These are phyloP conservation scores for Sphagnum magellanicum DNA, from an alignment of 228 moss, liverwort and hornwort species.

Conservation along the genomic window DNA sequence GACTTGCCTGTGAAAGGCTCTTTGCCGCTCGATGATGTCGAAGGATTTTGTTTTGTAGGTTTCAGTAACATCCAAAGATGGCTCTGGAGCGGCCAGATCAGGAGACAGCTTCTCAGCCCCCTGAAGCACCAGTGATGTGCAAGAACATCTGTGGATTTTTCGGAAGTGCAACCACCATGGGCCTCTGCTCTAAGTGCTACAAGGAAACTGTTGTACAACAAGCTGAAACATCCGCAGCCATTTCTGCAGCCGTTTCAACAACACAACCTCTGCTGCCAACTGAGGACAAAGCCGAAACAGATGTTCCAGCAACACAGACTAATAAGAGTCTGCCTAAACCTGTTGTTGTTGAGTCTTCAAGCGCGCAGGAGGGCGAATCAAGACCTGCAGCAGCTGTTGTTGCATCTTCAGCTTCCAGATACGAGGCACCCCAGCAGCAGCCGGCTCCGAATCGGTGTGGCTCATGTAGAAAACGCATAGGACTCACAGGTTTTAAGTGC, in stretches of 20 bases:
- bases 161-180: slow-evolving; percentile 59
- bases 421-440: slow-evolving; percentile 1
- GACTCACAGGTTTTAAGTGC: slow-evolving; percentile 67
- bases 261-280: no score
- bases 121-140: slow-evolving; percentile 66
- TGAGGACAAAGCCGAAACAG: no score
- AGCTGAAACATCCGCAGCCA: slow-evolving; percentile 37
- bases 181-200: slow-evolving; percentile 67
- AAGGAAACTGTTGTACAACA: slow-evolving; percentile 53
- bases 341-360: no score
- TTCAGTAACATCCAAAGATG: slow-evolving; percentile 11
- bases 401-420: no score
- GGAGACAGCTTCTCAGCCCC: slow-evolving; percentile 56
- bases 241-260: slow-evolving; percentile 7
- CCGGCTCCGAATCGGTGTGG: slow-evolving; percentile 53
- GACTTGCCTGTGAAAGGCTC: no score
- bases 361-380: no score
- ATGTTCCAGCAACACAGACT: no score
- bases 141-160: slow-evolving; percentile 69
- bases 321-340: no score
- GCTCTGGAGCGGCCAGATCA: slow-evolving; percentile 45
- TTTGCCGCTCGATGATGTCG: no score
- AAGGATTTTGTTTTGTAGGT: neutral
- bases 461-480: slow-evolving; percentile 66
- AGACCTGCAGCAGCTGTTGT: no score